These are phyloP conservation scores for Cryptococcus sp. DNA, from an alignment of 1,284 basidiomycete species.

Conservation along the genomic window DNA sequence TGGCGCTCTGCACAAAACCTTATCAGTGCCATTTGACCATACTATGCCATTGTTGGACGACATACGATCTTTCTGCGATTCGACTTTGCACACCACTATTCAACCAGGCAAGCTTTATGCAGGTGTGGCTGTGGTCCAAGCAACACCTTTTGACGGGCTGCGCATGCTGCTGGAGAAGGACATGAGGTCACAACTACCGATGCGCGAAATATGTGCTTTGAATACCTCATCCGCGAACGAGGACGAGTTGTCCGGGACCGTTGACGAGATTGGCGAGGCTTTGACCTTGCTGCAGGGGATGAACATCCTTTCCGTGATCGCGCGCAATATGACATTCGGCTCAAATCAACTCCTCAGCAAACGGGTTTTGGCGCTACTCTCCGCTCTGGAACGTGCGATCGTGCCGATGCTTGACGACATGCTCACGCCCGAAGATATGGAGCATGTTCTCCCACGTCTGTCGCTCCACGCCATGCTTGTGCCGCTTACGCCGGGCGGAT, in stretches of 20 bases:
- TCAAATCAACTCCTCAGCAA: constrained; percentile 26
- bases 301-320: constrained; percentile 48
- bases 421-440: constrained; percentile 46
- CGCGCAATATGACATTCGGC: constrained; percentile 37
- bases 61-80: constrained; percentile 48
- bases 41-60: constrained; percentile 52
- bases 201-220: constrained; percentile 48
- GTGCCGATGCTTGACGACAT: constrained; percentile 51
- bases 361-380: constrained; percentile 34
- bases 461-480: constrained; percentile 45
- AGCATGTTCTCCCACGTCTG: constrained; percentile 47
- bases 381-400: constrained; percentile 42
- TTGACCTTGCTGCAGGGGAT: constrained; percentile 48
- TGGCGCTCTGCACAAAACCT: constrained; percentile 46
- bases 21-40: constrained; percentile 52
- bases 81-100: constrained; percentile 39
- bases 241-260: constrained; percentile 34
- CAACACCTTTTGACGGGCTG: constrained; percentile 54
- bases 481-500: constrained; percentile 39
- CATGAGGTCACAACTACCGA: constrained; percentile 52
- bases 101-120: constrained; percentile 52
- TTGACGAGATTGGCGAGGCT: constrained; percentile 52
- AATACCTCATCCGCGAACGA: constrained; percentile 19
- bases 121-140: constrained; percentile 53
- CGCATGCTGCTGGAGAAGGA: constrained; percentile 49